These are phyloP conservation scores for Aspergillus fumigatus DNA, from an alignment of 2,329 filamentous ascomycete genomes.

Conservation along the genomic window DNA sequence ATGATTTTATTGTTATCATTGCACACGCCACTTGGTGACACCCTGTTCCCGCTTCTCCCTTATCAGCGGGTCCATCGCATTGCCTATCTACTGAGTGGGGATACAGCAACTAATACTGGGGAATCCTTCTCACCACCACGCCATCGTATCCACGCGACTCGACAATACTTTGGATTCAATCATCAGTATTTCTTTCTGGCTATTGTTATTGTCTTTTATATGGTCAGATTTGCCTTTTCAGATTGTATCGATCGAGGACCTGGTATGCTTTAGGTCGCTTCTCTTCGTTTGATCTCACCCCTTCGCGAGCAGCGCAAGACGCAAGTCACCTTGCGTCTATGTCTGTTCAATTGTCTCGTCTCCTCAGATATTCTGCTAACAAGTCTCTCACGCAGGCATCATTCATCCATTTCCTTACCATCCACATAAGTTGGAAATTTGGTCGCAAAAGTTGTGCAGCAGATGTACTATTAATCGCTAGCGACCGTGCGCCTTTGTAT, in stretches of 20 bases:
- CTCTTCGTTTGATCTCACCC: neutral
- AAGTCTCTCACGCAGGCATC: neutral
- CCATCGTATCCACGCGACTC: neutral
- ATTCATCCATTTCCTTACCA: neutral
- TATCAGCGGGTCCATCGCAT: neutral
- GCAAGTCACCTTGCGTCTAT: neutral
- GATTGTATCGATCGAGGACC: neutral
- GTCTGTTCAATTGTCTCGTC: neutral
- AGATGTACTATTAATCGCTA: constrained; percentile 16
- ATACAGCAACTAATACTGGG: neutral
- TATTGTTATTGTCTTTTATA: neutral
- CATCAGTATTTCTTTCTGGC: neutral
- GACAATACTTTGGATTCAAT: neutral
- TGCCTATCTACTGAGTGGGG: neutral
- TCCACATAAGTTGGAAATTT: neutral
- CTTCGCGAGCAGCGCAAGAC: neutral
- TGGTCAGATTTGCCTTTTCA: neutral
- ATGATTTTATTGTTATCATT: neutral
- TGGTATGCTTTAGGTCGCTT: neutral
- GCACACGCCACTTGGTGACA: neutral
- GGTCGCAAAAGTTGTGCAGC: constrained; percentile 4
- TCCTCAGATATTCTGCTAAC: neutral
- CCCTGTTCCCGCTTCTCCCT: neutral
- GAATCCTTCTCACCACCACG: neutral
- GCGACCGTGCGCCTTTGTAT: neutral